Evolutionary conservation across 345 rosid genomes (phyloP), one percentile per base, ranked within the genome.

Genomic region (Sonneratia alba): DNA sequence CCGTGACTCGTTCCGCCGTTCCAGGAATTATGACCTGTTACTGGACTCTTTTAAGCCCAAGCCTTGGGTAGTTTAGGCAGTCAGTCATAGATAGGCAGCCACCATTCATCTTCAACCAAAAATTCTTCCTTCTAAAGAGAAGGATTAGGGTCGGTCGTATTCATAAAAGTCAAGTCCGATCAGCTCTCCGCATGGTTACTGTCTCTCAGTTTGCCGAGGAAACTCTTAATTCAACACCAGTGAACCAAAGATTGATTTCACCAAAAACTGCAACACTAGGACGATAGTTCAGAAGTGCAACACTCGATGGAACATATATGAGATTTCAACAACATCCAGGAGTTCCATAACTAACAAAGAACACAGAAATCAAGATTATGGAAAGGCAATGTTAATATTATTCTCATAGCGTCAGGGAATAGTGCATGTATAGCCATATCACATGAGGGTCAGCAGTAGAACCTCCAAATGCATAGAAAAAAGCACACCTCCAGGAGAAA

Each of bases 21-120:
- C 79, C 12, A 74, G 78, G 36, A 69, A 73, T 36, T 81, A 79
- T 70, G 73, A 32, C 4, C 77, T 76, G 51, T 90, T 86, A 87
- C 77, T 88, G 9, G 56, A 79, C 55, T 77, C 86, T 0, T 27
- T 27, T 27, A 82, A 83, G 69, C 57, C 78, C 0, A 73, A 64
- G 6, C 36, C 68, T 2, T 81, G 82, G 0, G 82, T 84, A 14
- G 77, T 82, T 8, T 82, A 80, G 14, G 80, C 75, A n/a, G n/a
- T n/a, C n/a, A n/a, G n/a, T n/a, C n/a, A n/a, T n/a, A n/a, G n/a
- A n/a, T 82, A 80, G 14, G 80, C 75, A 2, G 32, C 0, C 32
- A 27, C 1, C 32, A 27, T 27, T 27, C 32, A 27, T 27, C 32
- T 27, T 27, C 32, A 27, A 27, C 32, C 32, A 27, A 27, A 27